Conservation (phyloP, 2,329 filamentous ascomycete genomes). For the Ampelomyces quisqualis region DNA sequence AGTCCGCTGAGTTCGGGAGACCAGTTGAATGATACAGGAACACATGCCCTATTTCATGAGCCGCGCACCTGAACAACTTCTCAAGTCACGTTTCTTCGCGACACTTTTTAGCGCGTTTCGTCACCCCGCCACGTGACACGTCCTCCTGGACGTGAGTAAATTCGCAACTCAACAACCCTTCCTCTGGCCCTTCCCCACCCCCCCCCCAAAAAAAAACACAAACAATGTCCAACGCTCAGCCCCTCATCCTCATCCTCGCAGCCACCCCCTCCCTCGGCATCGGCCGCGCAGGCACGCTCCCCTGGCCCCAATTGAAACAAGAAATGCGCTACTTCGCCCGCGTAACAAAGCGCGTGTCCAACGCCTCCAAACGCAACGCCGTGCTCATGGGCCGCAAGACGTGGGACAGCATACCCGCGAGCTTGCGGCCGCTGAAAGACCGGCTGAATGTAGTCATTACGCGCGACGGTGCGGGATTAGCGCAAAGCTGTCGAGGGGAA, state of each 20-base stretch:
- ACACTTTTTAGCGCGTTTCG: constrained; percentile 19
- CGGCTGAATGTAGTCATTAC: constrained; percentile 82
- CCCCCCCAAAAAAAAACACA: not conserved
- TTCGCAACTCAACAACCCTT: constrained; percentile 3
- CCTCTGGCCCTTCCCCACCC: constrained; percentile 1
- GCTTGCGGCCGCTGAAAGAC: constrained; percentile 75
- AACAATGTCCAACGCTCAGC: constrained; percentile 49
- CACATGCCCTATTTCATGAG: too few species aligned
- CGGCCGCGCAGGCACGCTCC: constrained; percentile 73
- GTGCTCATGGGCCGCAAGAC: constrained; percentile 98
- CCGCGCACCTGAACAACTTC: too few species aligned
- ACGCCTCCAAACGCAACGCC: constrained; percentile 50
- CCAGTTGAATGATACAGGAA: not conserved
- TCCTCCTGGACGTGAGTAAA: not conserved
- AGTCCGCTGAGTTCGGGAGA: not conserved
- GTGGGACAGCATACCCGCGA: constrained; percentile 82
- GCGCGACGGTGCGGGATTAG: constrained; percentile 40
- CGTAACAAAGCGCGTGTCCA: constrained; percentile 70
- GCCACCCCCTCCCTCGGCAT: constrained; percentile 90
- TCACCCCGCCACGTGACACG: constrained; percentile 12
- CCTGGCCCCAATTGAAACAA: constrained; percentile 83
- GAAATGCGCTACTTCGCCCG: constrained; percentile 97
- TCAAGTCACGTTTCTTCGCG: constrained; percentile 27
- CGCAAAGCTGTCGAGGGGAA: constrained; percentile 8
- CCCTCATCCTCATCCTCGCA: constrained; percentile 90